Base-by-base conservation (phyloP, 495 filamentous ascomycete genomes). In the Pyronema domesticum region DNA sequence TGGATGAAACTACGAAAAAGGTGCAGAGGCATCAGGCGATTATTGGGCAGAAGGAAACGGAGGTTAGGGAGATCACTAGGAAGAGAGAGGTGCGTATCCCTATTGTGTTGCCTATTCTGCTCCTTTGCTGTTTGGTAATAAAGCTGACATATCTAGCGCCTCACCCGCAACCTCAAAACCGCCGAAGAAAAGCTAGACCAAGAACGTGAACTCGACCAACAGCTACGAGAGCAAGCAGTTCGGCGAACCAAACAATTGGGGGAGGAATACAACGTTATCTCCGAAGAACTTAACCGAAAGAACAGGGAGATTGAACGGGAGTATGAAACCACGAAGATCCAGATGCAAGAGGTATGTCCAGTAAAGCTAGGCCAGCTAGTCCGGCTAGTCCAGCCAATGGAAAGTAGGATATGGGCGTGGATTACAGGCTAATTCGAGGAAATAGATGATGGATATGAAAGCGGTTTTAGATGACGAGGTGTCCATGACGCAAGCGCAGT, bases 401-500 rank as follows among this genome's bases (percentile, higher is more conserved):
- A 17, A 6, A 43, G 39, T 43, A 17, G 6, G 6, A 45, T 17
- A 19, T 15, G 61, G 53, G 71, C 76, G 67, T 77, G 65, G 51
- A 8, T 33, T 46, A 30, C 15, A 43, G 6, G 50, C 23, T 30
- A 30, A 30, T 5, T 30, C 23, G 23, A 30, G 23, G 23, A 14
- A 46, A 51, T 66, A 96, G 88, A 98, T 96, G 91, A 80, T 80
- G 34, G 91, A 96, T 68, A 74, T 96, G 44, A 95, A 91, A 60
- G 91, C 95, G 67, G 94, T 89, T 58, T 91, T 96, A 54, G 93
- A 96, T 65, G 85, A 79, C 55, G 91, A 98, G 70, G 81, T 95
- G 9, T 83, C 85, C 56, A 74, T 73, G 14, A 85, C 91, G 1
- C 80, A 93, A 54, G 86, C 89, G 51, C 86, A 96, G 73, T 96